Base-by-base conservation (phyloP, 106 monocot species). In the Dendrobium officinale region DNA sequence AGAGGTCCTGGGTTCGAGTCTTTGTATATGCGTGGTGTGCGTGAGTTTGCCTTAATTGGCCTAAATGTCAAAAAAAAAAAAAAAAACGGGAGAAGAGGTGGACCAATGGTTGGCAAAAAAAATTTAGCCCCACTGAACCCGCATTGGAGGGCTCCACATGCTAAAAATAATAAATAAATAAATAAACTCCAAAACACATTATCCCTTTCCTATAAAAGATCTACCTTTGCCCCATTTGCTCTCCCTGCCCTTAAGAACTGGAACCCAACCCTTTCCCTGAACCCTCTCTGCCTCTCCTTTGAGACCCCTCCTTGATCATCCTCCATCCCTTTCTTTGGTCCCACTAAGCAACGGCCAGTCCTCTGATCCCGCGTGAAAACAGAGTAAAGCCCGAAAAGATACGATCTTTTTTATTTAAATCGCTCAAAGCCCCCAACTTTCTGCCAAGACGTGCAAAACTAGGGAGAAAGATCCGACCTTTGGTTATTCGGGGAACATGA, bases 401-500 rank as follows among this genome's bases (percentile, higher is more conserved):
- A 26, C 22, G 22, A 64, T 22, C 8, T 64, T 64, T 22, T 1
- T 26, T 64, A 26, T 66, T 66, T 66, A 66, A 66, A 66, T 6
- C 64, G 9, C 64, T 24, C 24, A 2, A 24, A 66, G 24, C 26
- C 64, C 24, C 72, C 6, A 27, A 16, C 29, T 29, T 72, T 17
- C 67, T 27, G 6, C 29, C 67, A 24, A 2, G 22, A 58, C 58
- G 58, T 58, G 22, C 67, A 2, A 72, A 40, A 72, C 3, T 45
- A 24, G 47, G 27, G 9, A 51, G 27, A 51, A 15, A 54, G 48
- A 33, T 77, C 22, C 11, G 51, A 51, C 51, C 51, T 51, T 51
- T 51, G 51, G 5, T 73, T 31, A 54, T 73, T 4, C 20, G 6
- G 42, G 17, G 4, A 48, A 73, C 19, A 91, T 89, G 93, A 93